phyloP scores from a whole-genome alignment of 352 stramenopile genomes.

The Phytophthora sojae region DNA sequence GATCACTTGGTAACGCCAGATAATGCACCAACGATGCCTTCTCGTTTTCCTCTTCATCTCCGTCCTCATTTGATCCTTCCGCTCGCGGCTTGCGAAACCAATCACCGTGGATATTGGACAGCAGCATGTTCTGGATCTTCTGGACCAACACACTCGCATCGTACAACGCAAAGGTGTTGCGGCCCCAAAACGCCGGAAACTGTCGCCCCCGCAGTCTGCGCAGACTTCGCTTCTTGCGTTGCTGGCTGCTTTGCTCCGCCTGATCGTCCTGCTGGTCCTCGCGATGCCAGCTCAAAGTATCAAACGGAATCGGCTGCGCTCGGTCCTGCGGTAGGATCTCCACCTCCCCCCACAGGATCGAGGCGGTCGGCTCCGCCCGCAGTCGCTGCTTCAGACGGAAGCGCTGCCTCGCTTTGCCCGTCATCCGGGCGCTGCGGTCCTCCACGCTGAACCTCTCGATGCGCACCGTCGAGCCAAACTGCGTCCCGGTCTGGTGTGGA shows the following conservation, averaged over 20 bases:
- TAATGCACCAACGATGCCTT: constrained; percentile 38
- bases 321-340: constrained; percentile 70
- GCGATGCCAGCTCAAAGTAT: constrained; percentile 20
- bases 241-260: neutral
- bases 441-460: constrained; percentile 70
- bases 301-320: constrained; percentile 54
- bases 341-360: constrained; percentile 45
- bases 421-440: constrained; percentile 54
- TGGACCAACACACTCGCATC: constrained; percentile 64
- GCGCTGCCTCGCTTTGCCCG: constrained; percentile 69
- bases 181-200: constrained; percentile 61
- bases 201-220: constrained; percentile 30
- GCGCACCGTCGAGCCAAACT: constrained; percentile 74
- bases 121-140: constrained; percentile 73
- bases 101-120: constrained; percentile 75
- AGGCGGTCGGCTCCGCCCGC: constrained; percentile 14
- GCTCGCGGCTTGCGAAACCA: constrained; percentile 63
- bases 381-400: constrained; percentile 57
- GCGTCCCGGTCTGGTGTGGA: constrained; percentile 56
- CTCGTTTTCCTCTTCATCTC: constrained; percentile 15
- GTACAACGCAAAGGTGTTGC: constrained; percentile 58
- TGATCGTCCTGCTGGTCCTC: neutral
- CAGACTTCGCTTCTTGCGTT: constrained; percentile 23
- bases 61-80: constrained; percentile 16
- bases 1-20: constrained; percentile 47